Evolutionary conservation across 305 asterid species (phyloP), one percentile per base, ranked within the genome.

Genomic region (Striga hermonthica): DNA sequence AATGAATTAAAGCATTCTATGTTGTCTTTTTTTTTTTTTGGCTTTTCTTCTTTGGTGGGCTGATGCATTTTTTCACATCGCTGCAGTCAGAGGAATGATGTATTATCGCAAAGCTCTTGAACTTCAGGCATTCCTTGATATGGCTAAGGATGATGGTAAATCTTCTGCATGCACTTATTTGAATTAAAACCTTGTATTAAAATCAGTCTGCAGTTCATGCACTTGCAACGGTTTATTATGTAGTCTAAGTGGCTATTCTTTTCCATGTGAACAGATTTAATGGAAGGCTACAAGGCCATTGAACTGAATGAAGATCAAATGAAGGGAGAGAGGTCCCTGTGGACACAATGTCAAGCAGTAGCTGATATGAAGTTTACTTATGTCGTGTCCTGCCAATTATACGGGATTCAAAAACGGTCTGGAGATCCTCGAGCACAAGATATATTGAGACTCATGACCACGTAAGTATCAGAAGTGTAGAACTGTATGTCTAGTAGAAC

Each of bases 81-180:
- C 74, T 72, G 52, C 90, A 94, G 99, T 94, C 60, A 80, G 99
- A 75, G 98, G 99, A 72, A 94, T 94, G 99, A 94, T 94, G 99
- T 94, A 94, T 72, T 94, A 94, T 72, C 95, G 99, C 69, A 90
- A 79, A 84, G 99, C 99, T 71, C 82, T 94, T 12, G 98, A 90
- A 73, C 99, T 94, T 74, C 99, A 94, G 80, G 93, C 98, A 48
- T 90, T 90, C 82, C 97, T 90, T 70, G 99, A 94, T 81, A 90
- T 90, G 97, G 97, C 99, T 74, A 83, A 86, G 83, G 91, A 94
- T 82, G 99, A 90, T 60, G 99, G 99, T 94, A 6, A 57, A 60
- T 69, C 66, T 61, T 75, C 14, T 41, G 16, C 70, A 38, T 66
- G 50, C 45, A 36, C 47, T 60, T 43, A 35, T 48, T 62, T 59